Percentiles rank a stretch among this genome's conserved stretches.
These are phyloP conservation scores for Coemansia javaensis DNA, from an alignment of 192 early-diverging fungal species.

Conservation along the genomic window DNA sequence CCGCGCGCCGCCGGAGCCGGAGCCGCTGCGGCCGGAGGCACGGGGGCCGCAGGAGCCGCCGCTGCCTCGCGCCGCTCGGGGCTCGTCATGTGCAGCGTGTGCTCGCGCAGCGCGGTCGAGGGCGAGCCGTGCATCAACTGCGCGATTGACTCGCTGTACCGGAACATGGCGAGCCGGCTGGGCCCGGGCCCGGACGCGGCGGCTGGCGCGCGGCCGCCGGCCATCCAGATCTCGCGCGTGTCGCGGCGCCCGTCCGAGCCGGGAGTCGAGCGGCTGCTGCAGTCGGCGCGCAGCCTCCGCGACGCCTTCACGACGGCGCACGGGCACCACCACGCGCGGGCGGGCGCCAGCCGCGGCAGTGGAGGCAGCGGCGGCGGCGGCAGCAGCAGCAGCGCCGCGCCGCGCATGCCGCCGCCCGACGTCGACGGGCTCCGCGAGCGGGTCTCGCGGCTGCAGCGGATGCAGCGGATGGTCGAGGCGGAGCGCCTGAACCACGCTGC, in stretches of 20 bases:
- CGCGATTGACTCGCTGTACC: slow-evolving; percentile 1
- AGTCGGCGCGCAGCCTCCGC: neutral
- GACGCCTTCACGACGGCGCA: neutral
- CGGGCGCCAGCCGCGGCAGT: no score
- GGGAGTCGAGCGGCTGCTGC: neutral
- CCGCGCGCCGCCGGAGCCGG: neutral
- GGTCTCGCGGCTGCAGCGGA: no score
- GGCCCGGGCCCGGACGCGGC: neutral
- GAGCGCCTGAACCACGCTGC: neutral
- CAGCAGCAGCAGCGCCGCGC: neutral
- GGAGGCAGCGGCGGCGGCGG: neutral
- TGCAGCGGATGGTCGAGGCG: no score
- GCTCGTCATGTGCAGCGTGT: slow-evolving; percentile 1
- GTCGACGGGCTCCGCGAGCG: no score
- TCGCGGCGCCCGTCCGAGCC: neutral
- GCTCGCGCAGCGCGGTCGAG: neutral
- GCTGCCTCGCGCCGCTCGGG: neutral
- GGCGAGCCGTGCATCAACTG: neutral
- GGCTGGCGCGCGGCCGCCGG: neutral
- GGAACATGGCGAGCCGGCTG: neutral
- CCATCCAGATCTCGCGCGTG: slow-evolving; percentile 6
- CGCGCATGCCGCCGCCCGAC: no score
- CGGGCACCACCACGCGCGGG: no score
- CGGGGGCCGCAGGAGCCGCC: neutral
- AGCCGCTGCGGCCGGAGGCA: neutral